phyloP scores from a whole-genome alignment of 306 rosid genomes.

The Cucurbita ficifolia region DNA sequence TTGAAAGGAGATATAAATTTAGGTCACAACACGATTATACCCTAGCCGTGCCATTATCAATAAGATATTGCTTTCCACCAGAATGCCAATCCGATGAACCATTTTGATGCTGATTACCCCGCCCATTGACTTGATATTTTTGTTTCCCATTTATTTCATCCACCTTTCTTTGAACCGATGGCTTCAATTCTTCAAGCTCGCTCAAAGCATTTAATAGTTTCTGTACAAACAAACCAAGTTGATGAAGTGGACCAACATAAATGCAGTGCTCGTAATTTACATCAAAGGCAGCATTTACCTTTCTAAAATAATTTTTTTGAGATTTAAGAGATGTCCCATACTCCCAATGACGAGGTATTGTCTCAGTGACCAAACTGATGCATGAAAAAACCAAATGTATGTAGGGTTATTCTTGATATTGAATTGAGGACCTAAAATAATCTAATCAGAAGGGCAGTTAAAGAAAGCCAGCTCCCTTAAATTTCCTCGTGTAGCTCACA shows the following conservation, averaged over 20 bases:
- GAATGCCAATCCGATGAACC: slow-evolving; percentile 28
- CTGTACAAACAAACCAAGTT: slow-evolving; percentile 17
- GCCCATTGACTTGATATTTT: slow-evolving; percentile 26
- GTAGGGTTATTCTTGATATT: not conserved
- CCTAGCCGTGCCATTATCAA: slow-evolving; percentile 30
- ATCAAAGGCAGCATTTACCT: slow-evolving; percentile 30
- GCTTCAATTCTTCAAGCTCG: slow-evolving; percentile 81
- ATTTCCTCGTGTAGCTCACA: not conserved
- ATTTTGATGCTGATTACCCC: slow-evolving; percentile 31
- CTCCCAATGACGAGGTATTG: slow-evolving; percentile 71
- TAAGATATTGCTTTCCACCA: slow-evolving; percentile 23
- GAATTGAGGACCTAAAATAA: not conserved
- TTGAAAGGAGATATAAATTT: not conserved
- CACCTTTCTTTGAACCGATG: slow-evolving; percentile 62
- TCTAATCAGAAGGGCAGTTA: not conserved
- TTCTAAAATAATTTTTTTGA: slow-evolving; percentile 45
- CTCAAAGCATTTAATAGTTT: slow-evolving; percentile 43
- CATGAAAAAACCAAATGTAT: slow-evolving; percentile 15
- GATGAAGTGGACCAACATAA: not conserved
- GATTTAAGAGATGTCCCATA: slow-evolving; percentile 40
- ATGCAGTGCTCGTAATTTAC: not conserved
- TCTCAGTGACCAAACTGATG: slow-evolving; percentile 70
- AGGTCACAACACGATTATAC: slow-evolving; percentile 16
- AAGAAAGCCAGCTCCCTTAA: not conserved
- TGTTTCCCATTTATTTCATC: slow-evolving; percentile 42